Evolutionary conservation across 345 rosid species (phyloP).

Genomic region (Eucalyptus lansdowneana): DNA sequence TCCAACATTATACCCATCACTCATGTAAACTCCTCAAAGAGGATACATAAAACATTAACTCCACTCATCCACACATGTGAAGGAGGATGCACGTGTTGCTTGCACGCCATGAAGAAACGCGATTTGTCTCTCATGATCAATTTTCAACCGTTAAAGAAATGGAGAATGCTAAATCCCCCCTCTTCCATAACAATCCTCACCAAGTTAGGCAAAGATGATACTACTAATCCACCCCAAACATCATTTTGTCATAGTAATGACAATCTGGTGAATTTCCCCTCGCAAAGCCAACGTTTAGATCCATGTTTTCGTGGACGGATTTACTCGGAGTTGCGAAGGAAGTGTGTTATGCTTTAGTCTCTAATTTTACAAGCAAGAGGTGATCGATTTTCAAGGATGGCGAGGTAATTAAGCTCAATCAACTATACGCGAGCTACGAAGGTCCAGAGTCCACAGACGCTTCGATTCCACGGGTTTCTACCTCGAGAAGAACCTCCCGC

Average conservation of each 20-base stretch:
- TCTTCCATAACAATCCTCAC: neutral
- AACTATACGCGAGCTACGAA: too few relatives aligned
- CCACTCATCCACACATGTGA: neutral
- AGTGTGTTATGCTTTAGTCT: too few relatives aligned
- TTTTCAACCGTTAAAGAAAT: neutral
- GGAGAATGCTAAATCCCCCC: neutral
- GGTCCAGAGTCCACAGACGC: too few relatives aligned
- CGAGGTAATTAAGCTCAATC: too few relatives aligned
- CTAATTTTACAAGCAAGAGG: too few relatives aligned
- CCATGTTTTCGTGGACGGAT: neutral
- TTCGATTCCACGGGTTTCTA: too few relatives aligned
- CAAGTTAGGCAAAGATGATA: neutral
- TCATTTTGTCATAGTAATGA: neutral
- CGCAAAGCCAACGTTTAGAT: neutral
- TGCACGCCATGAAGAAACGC: neutral
- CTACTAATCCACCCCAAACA: neutral
- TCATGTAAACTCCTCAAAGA: neutral
- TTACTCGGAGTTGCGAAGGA: too few relatives aligned
- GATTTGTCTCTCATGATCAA: neutral
- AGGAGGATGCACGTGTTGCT: neutral
- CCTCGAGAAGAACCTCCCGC: too few relatives aligned
- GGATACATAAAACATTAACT: neutral
- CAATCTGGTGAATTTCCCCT: neutral
- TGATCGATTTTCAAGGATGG: too few relatives aligned
- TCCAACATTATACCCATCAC: neutral